Evolutionary conservation across 192 early-diverging fungal genomes (phyloP), one percentile per base, ranked within the genome.

Genomic region (Oehlia diaphana): DNA sequence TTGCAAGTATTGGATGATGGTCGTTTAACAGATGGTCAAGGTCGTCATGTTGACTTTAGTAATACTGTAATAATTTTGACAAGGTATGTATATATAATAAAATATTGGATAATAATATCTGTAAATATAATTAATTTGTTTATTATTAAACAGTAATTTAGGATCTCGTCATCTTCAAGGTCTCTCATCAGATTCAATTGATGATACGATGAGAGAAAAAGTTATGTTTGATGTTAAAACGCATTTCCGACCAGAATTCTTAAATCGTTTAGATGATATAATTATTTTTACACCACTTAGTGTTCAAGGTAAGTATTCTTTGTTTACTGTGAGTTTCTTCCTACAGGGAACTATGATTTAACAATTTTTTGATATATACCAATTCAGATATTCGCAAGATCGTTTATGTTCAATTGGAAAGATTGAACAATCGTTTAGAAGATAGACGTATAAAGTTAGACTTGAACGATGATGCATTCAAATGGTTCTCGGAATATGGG

Each of bases 31-130:
- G 97, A 98, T 74, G 86, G 86, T 70, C 93, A 97, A 78, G 98
- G 98, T 50, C 89, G 95, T 44, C 83, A 92, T 49, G 93, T 98
- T 31, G 95, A 99, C 85, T 99, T 98, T 89, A 92, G 91, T 74
- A 98, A 99, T 88, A 93, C 93, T 13, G 93, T 99, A 64, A 91
- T 99, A 47, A 98, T 99, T 79, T 91, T 99, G 88, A 99, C 98
- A 13, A 92, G 91, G 72, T 96, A 98, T 31, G 39, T 31, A 23
- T 8, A 9, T 12, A 39, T 7, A 7, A 53, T 53, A 3, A 3
- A 53, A 31, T 9, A 23, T 53, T 53, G 2, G 23, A 7, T 39
- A 39, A 39, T 7, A 6, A 39, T 39, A 39, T 39, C 6, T 39
- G 1, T 35, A 35, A 3, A 3, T 35, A 39, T 39, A 39, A 39